Conservation (phyloP, 139 green algal species). For the Chlorella sp. region DNA sequence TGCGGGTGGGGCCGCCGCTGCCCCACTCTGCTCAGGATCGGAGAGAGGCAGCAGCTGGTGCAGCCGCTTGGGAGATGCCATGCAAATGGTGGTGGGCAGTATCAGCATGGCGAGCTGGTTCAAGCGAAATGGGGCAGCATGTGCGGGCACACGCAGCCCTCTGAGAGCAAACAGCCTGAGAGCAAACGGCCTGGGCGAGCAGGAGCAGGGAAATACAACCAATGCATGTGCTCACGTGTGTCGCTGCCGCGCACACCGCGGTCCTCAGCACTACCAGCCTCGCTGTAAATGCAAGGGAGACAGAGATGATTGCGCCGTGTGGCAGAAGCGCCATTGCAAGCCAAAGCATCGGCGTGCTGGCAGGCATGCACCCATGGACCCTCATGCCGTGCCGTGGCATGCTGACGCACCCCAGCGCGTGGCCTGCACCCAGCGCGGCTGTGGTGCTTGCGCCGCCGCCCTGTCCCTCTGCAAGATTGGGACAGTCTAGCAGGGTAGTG, state of each 20-base stretch:
- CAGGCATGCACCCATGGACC: background rate
- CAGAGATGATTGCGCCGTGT: no score
- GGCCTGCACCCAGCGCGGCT: background rate
- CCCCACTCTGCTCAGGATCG: background rate
- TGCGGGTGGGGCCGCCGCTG: slow-evolving; percentile 12
- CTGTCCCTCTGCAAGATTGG: slow-evolving; percentile 2
- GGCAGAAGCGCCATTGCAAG: background rate
- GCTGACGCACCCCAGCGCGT: slow-evolving; percentile 2
- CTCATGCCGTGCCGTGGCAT: background rate
- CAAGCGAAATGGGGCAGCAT: no score
- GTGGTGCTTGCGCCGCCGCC: slow-evolving; percentile 14
- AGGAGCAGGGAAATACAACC: no score
- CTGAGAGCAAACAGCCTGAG: no score
- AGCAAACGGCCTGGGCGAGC: no score
- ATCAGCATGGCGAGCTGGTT: no score
- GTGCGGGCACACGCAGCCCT: no score
- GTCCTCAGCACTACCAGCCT: background rate
- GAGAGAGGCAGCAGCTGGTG: background rate
- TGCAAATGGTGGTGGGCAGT: no score
- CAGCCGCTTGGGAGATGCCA: no score
- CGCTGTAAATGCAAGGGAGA: background rate
- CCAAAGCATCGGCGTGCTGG: background rate
- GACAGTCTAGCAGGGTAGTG: no score
- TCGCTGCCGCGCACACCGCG: slow-evolving; percentile 3
- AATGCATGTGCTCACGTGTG: slow-evolving; percentile 2